Base-by-base conservation (phyloP, 345 rosid species). In the Salix viminalis region DNA sequence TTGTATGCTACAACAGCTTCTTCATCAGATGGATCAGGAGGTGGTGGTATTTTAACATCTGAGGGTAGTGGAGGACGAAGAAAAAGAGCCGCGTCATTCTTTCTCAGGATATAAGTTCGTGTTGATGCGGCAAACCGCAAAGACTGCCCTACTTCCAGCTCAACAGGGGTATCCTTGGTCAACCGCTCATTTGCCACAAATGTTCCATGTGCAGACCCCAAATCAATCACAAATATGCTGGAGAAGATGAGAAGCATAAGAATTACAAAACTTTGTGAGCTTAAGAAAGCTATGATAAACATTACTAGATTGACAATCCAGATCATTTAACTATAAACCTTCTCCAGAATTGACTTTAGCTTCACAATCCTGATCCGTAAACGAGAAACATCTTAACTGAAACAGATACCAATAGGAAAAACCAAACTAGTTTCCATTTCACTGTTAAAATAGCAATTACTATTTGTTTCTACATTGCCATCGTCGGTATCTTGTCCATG, bases 61-160 rank as follows among this genome's bases (percentile, higher is more conserved):
- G 85, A 66, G 3, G 89, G 84, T 9, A 88, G 81, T 11, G 89
- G 91, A 76, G 85, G 88, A 13, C 88, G 90, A 65, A 88, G 83
- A 71, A 91, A 93, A 77, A 91, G 93, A 81, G 98, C 97, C 64
- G 93, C 97, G 7, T 79, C 77, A 67, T 95, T 90, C 90, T 92
- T 96, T 82, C 94, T 90, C 70, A 96, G 74, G 70, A 96, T 71
- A 69, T 96, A 96, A 73, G 83, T 80, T 84, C 98, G 86, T 9
- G 99, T 96, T 52, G 99, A 96, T 1, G 98, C 98, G 78, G 97
- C 97, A 76, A 96, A 93, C 36, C 94, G 87, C 85, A 96, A 80
- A 6, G 99, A 93, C 60, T 96, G 98, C 60, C 96, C 96, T 61
- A 79, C 88, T 79, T 86, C 93, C 61, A 82, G 87, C 86, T 96